Evolutionary conservation across 257 asterid species (phyloP).

Genomic region (Eucommia ulmoides): DNA sequence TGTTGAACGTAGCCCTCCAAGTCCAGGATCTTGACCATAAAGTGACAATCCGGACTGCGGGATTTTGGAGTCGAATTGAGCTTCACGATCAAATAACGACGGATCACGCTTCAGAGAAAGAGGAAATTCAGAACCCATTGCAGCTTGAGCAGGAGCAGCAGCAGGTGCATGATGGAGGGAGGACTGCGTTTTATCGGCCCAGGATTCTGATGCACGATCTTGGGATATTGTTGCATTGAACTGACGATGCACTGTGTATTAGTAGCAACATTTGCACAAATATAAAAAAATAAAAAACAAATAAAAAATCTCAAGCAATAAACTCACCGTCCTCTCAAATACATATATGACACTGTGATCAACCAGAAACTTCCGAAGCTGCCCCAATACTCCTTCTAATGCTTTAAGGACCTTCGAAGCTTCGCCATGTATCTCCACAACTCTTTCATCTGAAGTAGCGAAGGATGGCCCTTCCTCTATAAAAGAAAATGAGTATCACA

Average conservation of each 20-base stretch:
- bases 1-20: not conserved
- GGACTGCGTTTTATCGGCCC: constrained; percentile 4
- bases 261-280: not conserved
- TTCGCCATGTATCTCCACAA: constrained; percentile 1
- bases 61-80: not conserved
- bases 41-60: not conserved
- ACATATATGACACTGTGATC: not conserved
- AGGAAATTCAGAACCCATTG: not conserved
- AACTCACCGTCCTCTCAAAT: constrained; percentile 1
- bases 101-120: not conserved
- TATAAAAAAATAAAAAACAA: not conserved
- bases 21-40: constrained; percentile 2
- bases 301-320: not conserved
- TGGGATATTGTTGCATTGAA: constrained; percentile 1
- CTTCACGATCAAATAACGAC: not conserved
- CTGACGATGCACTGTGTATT: not conserved
- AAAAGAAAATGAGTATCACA: not conserved
- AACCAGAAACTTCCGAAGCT: constrained; percentile 3
- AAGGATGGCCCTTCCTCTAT: not conserved
- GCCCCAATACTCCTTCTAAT: constrained; percentile 1
- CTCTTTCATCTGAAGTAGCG: not conserved
- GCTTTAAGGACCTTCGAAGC: constrained; percentile 1
- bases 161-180: constrained; percentile 4
- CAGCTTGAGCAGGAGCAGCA: not conserved
- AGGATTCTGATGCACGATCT: not conserved